phyloP scores from a whole-genome alignment of 306 rosid species.

The Dicorynia guianensis region DNA sequence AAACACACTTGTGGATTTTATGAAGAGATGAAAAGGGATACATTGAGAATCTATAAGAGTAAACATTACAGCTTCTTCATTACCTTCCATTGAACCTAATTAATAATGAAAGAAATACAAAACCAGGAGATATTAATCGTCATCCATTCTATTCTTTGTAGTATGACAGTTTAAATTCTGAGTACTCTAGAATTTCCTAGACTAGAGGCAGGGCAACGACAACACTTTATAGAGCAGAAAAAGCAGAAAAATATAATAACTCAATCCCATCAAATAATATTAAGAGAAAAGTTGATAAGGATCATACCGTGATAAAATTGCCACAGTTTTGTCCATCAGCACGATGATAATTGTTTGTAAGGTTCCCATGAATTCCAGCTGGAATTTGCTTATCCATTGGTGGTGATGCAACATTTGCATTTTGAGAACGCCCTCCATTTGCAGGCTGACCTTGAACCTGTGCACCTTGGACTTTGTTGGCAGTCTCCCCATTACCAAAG shows the following conservation, averaged over 20 bases:
- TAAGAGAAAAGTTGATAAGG: conserved; percentile 20
- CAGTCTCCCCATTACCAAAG: conserved; percentile 70
- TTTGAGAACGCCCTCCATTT: conserved; percentile 40
- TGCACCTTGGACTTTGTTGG: conserved; percentile 43
- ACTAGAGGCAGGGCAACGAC: conserved; percentile 15
- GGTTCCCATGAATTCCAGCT: conserved; percentile 78
- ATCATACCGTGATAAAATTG: conserved; percentile 83
- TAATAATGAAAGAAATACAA: not conserved
- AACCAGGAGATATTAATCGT: not conserved
- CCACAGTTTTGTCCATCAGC: conserved; percentile 95
- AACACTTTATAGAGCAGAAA: conserved; percentile 11
- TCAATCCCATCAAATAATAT: conserved; percentile 22
- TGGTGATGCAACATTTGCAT: conserved; percentile 45
- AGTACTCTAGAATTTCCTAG: conserved; percentile 20
- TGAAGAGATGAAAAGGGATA: too few species aligned
- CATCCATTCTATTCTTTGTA: not conserved
- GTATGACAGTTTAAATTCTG: not conserved
- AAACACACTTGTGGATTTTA: not conserved
- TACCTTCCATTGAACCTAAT: not conserved
- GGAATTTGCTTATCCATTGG: conserved; percentile 57
- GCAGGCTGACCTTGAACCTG: conserved; percentile 42
- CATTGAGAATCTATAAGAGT: not conserved
- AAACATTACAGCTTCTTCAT: not conserved
- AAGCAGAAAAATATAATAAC: not conserved
- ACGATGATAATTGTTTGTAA: conserved; percentile 75